A percentile compares a stretch with the other conserved stretches of the same genome.
phyloP scores from a whole-genome alignment of 1,139 yeast species.

The Lodderomyces metapsilosis region DNA sequence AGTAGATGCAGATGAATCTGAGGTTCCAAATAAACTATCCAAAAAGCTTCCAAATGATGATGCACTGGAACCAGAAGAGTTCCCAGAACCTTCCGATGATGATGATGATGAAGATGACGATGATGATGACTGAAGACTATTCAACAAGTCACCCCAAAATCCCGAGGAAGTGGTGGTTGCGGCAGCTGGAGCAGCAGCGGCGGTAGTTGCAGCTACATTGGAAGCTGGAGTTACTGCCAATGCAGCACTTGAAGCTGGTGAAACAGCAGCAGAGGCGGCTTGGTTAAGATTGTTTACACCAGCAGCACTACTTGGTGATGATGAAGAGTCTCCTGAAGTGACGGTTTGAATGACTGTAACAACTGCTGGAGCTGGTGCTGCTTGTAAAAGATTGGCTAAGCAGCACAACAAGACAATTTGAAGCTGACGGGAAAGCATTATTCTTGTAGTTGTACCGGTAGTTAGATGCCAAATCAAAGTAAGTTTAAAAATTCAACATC shows the following conservation, averaged over 20 bases:
- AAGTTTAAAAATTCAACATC: not conserved
- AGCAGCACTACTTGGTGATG: not conserved
- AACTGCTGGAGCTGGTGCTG: conserved; percentile 31
- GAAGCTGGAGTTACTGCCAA: conserved; percentile 15
- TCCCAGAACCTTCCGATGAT: too few relatives aligned
- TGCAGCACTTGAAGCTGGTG: conserved; percentile 11
- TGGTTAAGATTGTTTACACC: not conserved
- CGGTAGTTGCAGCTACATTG: conserved; percentile 6
- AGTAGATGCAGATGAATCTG: conserved; percentile 3
- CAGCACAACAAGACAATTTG: conserved; percentile 8
- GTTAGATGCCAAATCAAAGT: not conserved
- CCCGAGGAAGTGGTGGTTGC: conserved; percentile 8
- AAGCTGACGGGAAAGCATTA: not conserved
- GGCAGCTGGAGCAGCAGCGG: conserved; percentile 7
- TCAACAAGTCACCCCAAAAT: conserved; percentile 8
- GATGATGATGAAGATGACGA: conserved; percentile 5
- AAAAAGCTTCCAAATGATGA: conserved; percentile 2
- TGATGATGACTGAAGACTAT: conserved; percentile 4
- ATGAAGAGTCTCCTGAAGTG: conserved; percentile 13
- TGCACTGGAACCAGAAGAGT: conserved; percentile 6
- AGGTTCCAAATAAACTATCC: conserved; percentile 2
- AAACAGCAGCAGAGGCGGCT: too few relatives aligned
- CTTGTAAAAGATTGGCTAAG: conserved; percentile 11
- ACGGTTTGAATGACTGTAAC: conserved; percentile 27
- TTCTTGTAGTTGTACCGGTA: not conserved